Evolutionary conservation across 371 early-diverging fungal species (phyloP), one percentile per base, ranked within the genome.

Genomic region (Synchytrium microbalum): DNA sequence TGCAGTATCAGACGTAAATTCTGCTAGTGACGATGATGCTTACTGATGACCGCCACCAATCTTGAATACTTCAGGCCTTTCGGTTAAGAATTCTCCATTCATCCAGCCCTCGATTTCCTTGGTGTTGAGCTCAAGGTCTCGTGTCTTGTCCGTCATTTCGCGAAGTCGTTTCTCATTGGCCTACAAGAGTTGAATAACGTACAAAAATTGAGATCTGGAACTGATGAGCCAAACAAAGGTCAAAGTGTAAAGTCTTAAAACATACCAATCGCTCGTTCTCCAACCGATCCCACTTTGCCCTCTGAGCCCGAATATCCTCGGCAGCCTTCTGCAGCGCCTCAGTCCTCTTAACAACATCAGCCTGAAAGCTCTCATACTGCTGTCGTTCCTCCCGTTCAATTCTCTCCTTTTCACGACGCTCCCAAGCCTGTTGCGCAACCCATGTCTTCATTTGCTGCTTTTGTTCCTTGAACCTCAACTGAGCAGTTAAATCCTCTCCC

Each of bases 391-490:
- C 72, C 14, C 53, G 59, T 58, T 73, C 71, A 59, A 55, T 57
- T 58, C 68, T 32, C 66, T 53, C 26, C 58, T 59, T 58, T 52
- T 30, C 53, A 58, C 70, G 67, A 66, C 72, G 69, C 60, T 78
- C 81, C 58, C 64, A 71, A 31, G 70, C 54, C 61, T 78, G 68
- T 62, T 76, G 63, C 61, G 71, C 32, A 2, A 71, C 64, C 82
- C 80, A 79, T 28, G 67, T 64, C 28, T 71, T 61, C 72, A 73
- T 79, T 65, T 81, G 80, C 64, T 73, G 67, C 66, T 71, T 73
- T 59, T 81, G 82, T 61, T 64, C 38, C 52, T 54, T 5, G 3
- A 54, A 38, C 31, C 82, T 57, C 31, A 58, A 58, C 1, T 23
- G 24, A n/a, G 32, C 60, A 3, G 57, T 72, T 31, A 75, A 58